Evolutionary conservation across 371 early-diverging fungal genomes (phyloP).

Genomic region (Polyrhizophydium stewartii): DNA sequence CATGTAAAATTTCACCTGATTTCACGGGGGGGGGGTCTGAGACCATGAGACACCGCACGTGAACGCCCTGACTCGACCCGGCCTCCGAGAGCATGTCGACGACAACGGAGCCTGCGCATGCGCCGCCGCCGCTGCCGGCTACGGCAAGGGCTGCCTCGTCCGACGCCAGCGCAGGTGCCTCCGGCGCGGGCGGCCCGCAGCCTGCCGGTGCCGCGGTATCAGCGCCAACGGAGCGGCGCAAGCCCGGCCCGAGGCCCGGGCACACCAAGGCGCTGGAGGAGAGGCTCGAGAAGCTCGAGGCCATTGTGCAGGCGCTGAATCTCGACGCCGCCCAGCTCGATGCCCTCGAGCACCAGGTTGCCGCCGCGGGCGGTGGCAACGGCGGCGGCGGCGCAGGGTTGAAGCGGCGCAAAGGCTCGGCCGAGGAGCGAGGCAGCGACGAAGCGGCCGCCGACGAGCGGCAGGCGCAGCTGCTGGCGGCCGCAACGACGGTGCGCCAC

Average conservation of each 20-base stretch:
- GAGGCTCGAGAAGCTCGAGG: constrained; percentile 10
- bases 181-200: no score
- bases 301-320: constrained; percentile 10
- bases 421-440: background rate
- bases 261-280: constrained; percentile 11
- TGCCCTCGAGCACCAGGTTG: background rate
- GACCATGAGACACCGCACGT: no score
- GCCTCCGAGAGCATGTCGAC: no score
- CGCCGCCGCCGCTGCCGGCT: no score
- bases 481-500: background rate
- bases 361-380: background rate
- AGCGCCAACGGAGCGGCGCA: background rate
- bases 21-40: no score
- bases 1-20: no score
- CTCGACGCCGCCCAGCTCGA: constrained; percentile 1
- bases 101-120: no score
- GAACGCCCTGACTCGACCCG: no score
- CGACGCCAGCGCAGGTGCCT: no score
- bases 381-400: no score
- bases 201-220: no score
- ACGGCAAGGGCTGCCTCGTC: no score
- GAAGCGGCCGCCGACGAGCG: background rate
- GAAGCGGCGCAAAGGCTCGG: background rate
- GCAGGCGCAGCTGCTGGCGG: constrained; percentile 5
- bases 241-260: constrained; percentile 11